Conservation (phyloP, 352 stramenopile genomes). For the Phytopythium aichiense region DNA sequence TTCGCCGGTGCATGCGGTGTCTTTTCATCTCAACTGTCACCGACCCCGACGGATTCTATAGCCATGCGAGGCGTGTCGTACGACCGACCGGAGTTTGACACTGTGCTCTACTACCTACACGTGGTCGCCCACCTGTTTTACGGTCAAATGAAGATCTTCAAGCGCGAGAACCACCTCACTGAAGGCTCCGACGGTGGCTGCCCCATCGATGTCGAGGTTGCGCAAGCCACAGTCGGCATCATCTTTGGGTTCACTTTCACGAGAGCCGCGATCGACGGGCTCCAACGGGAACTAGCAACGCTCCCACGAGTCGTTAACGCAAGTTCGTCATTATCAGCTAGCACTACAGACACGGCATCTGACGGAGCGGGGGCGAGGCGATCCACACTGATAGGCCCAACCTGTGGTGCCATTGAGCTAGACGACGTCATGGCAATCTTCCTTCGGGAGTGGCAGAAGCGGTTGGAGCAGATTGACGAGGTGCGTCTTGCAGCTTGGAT, state of each 20-base stretch:
- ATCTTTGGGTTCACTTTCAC: constrained; percentile 50
- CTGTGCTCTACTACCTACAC: constrained; percentile 68
- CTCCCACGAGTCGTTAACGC: constrained; percentile 14
- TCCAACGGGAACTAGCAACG: constrained; percentile 30
- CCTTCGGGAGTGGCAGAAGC: constrained; percentile 42
- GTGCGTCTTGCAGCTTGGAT: constrained; percentile 16
- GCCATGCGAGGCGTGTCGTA: constrained; percentile 9
- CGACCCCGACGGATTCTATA: not conserved
- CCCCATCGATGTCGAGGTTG: constrained; percentile 27
- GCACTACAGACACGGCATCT: not conserved
- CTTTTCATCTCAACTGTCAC: not conserved
- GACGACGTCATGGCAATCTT: constrained; percentile 65
- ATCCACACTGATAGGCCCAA: not conserved
- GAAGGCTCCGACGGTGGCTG: constrained; percentile 53
- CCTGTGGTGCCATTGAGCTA: constrained; percentile 24
- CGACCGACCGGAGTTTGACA: constrained; percentile 32
- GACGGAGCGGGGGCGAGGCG: not conserved
- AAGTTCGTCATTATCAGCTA: not conserved
- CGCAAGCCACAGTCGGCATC: constrained; percentile 22
- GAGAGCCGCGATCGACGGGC: constrained; percentile 21
- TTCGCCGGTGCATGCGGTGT: constrained; percentile 44
- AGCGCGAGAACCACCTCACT: constrained; percentile 42
- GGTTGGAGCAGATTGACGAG: constrained; percentile 48
- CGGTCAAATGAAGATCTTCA: constrained; percentile 70
- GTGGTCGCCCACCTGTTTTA: constrained; percentile 62